A percentile compares a stretch with the other conserved stretches of the same genome.
Evolutionary conservation across 164 flowering plant genomes (phyloP).

Genomic region (Stephania japonica): DNA sequence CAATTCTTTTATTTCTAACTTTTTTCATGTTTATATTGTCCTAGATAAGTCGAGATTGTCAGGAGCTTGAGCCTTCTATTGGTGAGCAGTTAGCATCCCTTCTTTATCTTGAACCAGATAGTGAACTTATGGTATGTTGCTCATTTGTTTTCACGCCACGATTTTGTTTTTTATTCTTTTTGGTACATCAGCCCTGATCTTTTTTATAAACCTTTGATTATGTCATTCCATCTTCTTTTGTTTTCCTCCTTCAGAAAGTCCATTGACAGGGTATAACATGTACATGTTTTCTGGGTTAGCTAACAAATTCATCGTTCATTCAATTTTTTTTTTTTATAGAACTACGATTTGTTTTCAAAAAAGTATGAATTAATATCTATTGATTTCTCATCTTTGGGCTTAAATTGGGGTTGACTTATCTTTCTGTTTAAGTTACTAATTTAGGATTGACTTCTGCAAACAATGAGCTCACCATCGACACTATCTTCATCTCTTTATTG

Average conservation of each 20-base stretch:
- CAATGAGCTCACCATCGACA: no score
- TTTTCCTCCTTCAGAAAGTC: no score
- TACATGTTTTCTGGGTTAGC: not conserved
- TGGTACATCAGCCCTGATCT: not conserved
- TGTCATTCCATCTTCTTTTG: no score
- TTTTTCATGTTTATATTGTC: slow-evolving; percentile 5
- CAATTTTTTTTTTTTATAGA: not conserved
- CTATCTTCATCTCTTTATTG: no score
- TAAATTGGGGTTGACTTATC: not conserved
- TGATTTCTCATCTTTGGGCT: not conserved
- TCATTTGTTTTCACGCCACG: not conserved
- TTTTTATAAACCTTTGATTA: no score
- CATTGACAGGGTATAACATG: not conserved
- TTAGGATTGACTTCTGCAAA: no score
- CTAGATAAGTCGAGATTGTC: slow-evolving; percentile 99
- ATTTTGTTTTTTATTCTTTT: no score
- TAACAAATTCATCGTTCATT: not conserved
- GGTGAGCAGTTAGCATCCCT: slow-evolving; percentile 96
- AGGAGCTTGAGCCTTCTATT: slow-evolving; percentile 87
- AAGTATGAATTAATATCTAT: not conserved
- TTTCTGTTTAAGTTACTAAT: no score
- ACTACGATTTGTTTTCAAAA: not conserved
- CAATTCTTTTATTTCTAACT: not conserved
- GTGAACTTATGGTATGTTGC: slow-evolving; percentile 90
- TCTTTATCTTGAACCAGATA: slow-evolving; percentile 96